phyloP scores from a whole-genome alignment of 495 filamentous ascomycete species.

The Aspergillus cristatus region DNA sequence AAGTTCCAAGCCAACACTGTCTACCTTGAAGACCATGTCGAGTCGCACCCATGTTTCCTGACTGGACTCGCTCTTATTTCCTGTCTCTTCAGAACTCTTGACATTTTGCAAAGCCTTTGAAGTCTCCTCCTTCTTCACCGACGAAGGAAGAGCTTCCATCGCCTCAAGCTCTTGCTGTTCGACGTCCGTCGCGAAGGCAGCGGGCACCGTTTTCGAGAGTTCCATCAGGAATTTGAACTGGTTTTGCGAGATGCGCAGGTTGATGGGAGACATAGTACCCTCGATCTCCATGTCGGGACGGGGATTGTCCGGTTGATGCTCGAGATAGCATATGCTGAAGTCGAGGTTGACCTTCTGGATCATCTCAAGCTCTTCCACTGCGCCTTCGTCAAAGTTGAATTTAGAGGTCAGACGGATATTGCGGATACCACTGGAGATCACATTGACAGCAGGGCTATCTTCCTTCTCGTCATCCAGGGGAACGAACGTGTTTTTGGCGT shows the following conservation, averaged over 20 bases:
- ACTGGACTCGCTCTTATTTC: too few relatives aligned
- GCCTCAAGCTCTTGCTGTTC: slow-evolving; percentile 59
- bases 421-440: slow-evolving; percentile 82
- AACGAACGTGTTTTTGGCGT: slow-evolving; percentile 85
- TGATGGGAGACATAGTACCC: slow-evolving; percentile 84
- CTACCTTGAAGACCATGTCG: slow-evolving; percentile 84
- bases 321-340: slow-evolving; percentile 82
- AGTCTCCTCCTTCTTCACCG: slow-evolving; percentile 31
- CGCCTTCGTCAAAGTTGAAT: slow-evolving; percentile 67
- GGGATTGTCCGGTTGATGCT: slow-evolving; percentile 67
- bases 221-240: slow-evolving; percentile 84
- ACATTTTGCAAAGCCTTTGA: slow-evolving; percentile 38
- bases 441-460: slow-evolving; percentile 67
- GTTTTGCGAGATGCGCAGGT: slow-evolving; percentile 78
- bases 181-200: slow-evolving; percentile 70
- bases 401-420: slow-evolving; percentile 85
- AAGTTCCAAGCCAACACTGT: slow-evolving; percentile 79
- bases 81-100: slow-evolving; percentile 52
- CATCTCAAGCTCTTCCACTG: slow-evolving; percentile 82
- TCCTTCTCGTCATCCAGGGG: slow-evolving; percentile 61
- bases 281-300: slow-evolving; percentile 88
- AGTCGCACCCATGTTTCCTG: slow-evolving; percentile 82
- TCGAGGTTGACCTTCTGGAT: slow-evolving; percentile 93
- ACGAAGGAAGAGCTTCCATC: slow-evolving; percentile 53
- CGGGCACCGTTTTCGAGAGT: slow-evolving; percentile 74